Conservation (phyloP, 2,329 filamentous ascomycete species). For the Pseudogymnoascus sp. region DNA sequence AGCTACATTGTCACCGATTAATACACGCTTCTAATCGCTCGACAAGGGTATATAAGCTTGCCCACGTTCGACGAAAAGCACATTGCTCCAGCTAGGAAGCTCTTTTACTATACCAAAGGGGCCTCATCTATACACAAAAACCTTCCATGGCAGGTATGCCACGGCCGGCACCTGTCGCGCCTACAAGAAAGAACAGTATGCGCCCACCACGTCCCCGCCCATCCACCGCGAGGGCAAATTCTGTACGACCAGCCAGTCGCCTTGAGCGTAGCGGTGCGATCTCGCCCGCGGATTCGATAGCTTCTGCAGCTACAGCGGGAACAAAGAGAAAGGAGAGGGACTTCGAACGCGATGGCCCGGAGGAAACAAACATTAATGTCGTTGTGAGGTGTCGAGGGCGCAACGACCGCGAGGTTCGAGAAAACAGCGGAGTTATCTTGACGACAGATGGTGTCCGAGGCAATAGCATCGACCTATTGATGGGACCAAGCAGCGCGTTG, state of each 20-base stretch:
- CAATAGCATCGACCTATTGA: constrained; percentile 73
- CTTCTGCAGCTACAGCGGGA: constrained; percentile 46
- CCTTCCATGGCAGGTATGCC: constrained; percentile 45
- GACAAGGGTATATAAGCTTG: constrained; percentile 6
- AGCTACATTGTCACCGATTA: not conserved
- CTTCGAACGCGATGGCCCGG: constrained; percentile 60
- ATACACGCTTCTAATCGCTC: not conserved
- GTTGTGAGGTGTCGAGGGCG: constrained; percentile 90
- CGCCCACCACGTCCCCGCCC: constrained; percentile 46
- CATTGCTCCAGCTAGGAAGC: not conserved
- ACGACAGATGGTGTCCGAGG: constrained; percentile 82
- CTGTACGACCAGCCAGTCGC: constrained; percentile 19
- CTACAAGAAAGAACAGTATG: constrained; percentile 39
- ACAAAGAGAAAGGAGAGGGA: constrained; percentile 83
- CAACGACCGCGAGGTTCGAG: constrained; percentile 83
- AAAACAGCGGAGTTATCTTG: constrained; percentile 92
- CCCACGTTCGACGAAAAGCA: not conserved
- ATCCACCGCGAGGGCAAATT: constrained; percentile 42
- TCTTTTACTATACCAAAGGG: not conserved
- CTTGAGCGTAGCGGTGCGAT: constrained; percentile 20
- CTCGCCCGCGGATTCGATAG: constrained; percentile 65
- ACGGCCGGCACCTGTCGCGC: constrained; percentile 39
- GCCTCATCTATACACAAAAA: not conserved
- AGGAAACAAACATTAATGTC: constrained; percentile 96
- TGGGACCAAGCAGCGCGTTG: constrained; percentile 85